Evolutionary conservation across 768 basidiomycete genomes (phyloP).

Genomic region (Cystobasidium ongulense): DNA sequence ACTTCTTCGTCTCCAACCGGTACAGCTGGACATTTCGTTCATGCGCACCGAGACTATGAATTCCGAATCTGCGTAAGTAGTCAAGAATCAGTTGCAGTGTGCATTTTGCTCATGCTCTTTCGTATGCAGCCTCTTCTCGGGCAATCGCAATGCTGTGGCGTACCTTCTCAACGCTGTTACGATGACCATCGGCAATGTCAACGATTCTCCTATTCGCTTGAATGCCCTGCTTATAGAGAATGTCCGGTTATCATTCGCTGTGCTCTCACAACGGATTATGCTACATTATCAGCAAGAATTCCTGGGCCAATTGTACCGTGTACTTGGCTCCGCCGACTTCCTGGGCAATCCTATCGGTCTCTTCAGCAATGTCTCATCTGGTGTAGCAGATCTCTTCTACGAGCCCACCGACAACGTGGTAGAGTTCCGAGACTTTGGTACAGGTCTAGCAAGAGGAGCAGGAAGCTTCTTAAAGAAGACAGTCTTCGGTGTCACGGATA

Average conservation of each 20-base stretch:
- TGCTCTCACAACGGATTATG: slow-evolving; percentile 71
- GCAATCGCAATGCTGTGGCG: slow-evolving; percentile 72
- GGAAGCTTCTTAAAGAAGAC: slow-evolving; percentile 99
- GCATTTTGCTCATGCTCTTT: neutral
- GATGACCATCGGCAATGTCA: slow-evolving; percentile 94
- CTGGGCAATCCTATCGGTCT: slow-evolving; percentile 83
- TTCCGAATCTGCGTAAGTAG: slow-evolving; percentile 77
- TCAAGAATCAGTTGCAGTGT: neutral
- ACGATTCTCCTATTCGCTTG: slow-evolving; percentile 86
- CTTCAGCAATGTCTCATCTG: slow-evolving; percentile 96
- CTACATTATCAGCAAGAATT: slow-evolving; percentile 93
- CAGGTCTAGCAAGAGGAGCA: slow-evolving; percentile 73
- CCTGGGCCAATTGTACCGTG: slow-evolving; percentile 84
- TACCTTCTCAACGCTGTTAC: slow-evolving; percentile 88
- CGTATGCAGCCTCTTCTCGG: slow-evolving; percentile 29
- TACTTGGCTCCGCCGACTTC: slow-evolving; percentile 96
- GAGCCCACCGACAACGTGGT: slow-evolving; percentile 95
- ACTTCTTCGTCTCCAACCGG: slow-evolving; percentile 85
- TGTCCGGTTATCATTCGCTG: slow-evolving; percentile 74
- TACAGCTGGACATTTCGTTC: slow-evolving; percentile 84
- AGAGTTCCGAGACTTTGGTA: slow-evolving; percentile 87
- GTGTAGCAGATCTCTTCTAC: slow-evolving; percentile 96
- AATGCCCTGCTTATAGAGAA: slow-evolving; percentile 92
- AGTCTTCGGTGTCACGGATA: slow-evolving; percentile 90
- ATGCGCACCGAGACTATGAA: slow-evolving; percentile 92